phyloP scores from a whole-genome alignment of 177 flowering plant species.

The Vitis hybrid region DNA sequence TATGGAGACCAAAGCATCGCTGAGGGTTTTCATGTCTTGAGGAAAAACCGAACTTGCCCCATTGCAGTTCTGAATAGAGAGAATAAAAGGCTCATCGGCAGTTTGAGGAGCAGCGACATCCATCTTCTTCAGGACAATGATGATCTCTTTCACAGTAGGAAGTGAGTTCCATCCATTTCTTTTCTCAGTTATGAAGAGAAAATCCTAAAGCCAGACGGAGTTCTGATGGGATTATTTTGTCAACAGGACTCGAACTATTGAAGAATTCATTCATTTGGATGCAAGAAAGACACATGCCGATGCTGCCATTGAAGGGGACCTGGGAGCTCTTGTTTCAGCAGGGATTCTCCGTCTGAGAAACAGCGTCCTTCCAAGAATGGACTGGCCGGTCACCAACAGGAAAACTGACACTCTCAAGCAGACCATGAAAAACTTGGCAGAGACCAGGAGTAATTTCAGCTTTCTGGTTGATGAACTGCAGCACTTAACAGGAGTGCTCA shows the following conservation, averaged over 20 bases:
- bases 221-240: not conserved
- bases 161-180: constrained; percentile 12
- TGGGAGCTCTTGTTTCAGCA: constrained; percentile 22
- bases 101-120: constrained; percentile 31
- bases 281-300: constrained; percentile 2
- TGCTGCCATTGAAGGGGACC: constrained; percentile 12
- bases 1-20: constrained; percentile 36
- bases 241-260: constrained; percentile 24
- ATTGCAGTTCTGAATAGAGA: constrained; percentile 29
- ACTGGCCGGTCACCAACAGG: constrained; percentile 32
- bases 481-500: constrained; percentile 26
- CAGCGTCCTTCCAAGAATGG: constrained; percentile 31
- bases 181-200: not conserved
- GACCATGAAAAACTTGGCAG: constrained; percentile 30
- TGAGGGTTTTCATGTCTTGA: constrained; percentile 28
- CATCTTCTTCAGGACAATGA: constrained; percentile 30
- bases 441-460: constrained; percentile 29
- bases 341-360: constrained; percentile 24
- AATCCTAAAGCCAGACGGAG: too few relatives aligned
- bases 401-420: constrained; percentile 39
- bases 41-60: constrained; percentile 25
- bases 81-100: constrained; percentile 32
- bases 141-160: constrained; percentile 23
- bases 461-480: constrained; percentile 32
- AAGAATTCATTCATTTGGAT: constrained; percentile 34